Evolutionary conservation across 345 rosid genomes (phyloP).

Genomic region (Eucalyptus regnans): DNA sequence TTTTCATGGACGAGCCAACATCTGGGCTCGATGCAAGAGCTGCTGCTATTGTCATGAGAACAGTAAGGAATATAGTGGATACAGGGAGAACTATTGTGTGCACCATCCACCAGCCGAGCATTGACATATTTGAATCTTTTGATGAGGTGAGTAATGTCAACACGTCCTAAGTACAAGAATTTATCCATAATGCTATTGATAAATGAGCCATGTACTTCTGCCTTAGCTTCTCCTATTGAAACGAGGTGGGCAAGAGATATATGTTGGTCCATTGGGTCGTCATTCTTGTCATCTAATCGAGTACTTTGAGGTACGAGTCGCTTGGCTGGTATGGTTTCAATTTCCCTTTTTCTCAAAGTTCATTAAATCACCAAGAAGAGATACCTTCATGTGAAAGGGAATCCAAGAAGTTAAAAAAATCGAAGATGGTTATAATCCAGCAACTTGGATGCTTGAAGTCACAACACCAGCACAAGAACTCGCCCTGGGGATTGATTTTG

Average conservation of each 20-base stretch:
- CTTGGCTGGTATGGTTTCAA: not conserved
- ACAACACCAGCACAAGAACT: slow-evolving; percentile 21
- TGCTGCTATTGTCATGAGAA: slow-evolving; percentile 90
- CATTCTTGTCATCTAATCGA: slow-evolving; percentile 18
- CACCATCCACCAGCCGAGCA: slow-evolving; percentile 94
- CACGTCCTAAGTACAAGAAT: not conserved
- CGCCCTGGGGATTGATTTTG: slow-evolving; percentile 21
- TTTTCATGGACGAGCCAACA: slow-evolving; percentile 96
- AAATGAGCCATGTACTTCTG: not conserved
- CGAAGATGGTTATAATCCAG: slow-evolving; percentile 38
- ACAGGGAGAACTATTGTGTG: slow-evolving; percentile 93
- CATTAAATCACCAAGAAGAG: not conserved
- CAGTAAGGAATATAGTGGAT: slow-evolving; percentile 84
- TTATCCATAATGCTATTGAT: not conserved
- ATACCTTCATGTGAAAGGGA: not conserved
- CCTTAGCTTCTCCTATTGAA: slow-evolving; percentile 33
- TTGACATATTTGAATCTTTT: slow-evolving; percentile 86
- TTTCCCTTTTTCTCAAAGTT: not conserved
- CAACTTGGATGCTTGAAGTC: slow-evolving; percentile 54
- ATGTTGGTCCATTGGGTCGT: slow-evolving; percentile 35
- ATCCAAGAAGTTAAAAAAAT: slow-evolving; percentile 20
- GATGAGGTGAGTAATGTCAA: slow-evolving; percentile 49
- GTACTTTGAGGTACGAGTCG: slow-evolving; percentile 31
- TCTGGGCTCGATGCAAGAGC: slow-evolving; percentile 95
- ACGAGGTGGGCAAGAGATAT: slow-evolving; percentile 42